Evolutionary conservation across 805 yeast genomes (phyloP), one percentile per base, ranked within the genome.

Genomic region (Candida ipomoeae): DNA sequence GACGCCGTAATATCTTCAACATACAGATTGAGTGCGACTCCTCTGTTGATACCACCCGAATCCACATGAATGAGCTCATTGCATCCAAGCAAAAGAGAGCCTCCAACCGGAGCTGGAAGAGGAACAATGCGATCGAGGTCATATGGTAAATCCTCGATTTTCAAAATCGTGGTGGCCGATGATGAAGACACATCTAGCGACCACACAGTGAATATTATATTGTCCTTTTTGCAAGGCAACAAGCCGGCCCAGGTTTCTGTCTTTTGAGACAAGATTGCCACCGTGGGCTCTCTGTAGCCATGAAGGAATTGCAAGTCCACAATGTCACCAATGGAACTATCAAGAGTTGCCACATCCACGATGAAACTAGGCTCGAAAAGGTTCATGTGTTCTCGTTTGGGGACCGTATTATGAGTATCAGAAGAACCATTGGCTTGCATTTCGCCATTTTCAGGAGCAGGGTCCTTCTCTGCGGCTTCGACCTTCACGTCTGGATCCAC

Each of bases 51-150:
- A 3, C 96, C 95, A 2, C 89, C 79, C 31, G 88, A 82, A 61
- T 91, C 96, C 15, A 89, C 78, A 65, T 88, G 91, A 10, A 89
- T 69, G 7, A 91, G 57, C 58, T 85, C 87, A 62, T 91, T 90
- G 34, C 85, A 77, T 1, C 97, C 97, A 3, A 88, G 48, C 17
- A 81, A 59, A 6, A 90, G 66, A 42, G 83, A 70, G 0, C 97
- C 97, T 53, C 83, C 82, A 33, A 85, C 68, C 0, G 92, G 89
- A 2, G 74, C 71, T 1, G 80, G 74, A 33, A 89, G 69, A 0
- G 96, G 84, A 8, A 85, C 66, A 8, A 90, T 66, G 14, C 75
- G 68, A 56, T 82, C 84, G 2, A 85, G 63, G 63, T 89, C 97
- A 67, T 81, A 88, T 0, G 97, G 96, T 29, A 92, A 69, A 36